These are phyloP conservation scores for Salix caprea DNA, from an alignment of 345 rosid genomes.

Conservation along the genomic window DNA sequence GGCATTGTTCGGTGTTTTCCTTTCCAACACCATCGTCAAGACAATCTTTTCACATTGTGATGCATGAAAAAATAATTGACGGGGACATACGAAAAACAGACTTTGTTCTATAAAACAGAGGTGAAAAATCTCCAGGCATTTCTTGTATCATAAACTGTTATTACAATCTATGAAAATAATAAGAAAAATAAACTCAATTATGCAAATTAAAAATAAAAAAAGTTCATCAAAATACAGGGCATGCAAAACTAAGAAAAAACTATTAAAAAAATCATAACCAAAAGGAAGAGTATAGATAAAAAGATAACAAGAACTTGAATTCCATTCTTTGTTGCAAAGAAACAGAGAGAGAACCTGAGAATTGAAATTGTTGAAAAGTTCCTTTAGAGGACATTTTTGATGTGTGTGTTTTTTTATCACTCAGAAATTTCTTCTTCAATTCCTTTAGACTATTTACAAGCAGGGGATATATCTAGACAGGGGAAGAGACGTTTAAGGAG, in stretches of 20 bases:
- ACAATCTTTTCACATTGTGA: background rate
- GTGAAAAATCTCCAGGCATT: background rate
- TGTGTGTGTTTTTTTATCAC: background rate
- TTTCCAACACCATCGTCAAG: background rate
- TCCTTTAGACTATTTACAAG: background rate
- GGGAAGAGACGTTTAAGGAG: background rate
- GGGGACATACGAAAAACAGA: background rate
- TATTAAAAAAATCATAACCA: background rate
- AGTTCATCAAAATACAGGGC: background rate
- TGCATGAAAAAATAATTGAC: background rate
- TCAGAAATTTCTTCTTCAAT: background rate
- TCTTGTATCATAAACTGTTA: background rate
- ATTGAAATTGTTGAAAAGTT: slow-evolving; percentile 6
- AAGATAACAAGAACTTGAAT: background rate
- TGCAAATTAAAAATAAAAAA: no score
- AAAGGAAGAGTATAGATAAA: background rate
- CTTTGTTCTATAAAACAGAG: background rate
- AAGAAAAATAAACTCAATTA: background rate
- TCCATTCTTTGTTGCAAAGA: background rate
- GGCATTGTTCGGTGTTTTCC: background rate
- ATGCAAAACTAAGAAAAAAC: background rate
- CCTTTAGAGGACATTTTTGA: background rate
- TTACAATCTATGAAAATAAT: background rate
- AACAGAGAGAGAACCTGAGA: background rate
- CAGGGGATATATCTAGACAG: background rate